Percentiles rank a stretch among this genome's conserved stretches.
Evolutionary conservation across 805 yeast genomes (phyloP).

Genomic region (Phaffomyces opuntiae): DNA sequence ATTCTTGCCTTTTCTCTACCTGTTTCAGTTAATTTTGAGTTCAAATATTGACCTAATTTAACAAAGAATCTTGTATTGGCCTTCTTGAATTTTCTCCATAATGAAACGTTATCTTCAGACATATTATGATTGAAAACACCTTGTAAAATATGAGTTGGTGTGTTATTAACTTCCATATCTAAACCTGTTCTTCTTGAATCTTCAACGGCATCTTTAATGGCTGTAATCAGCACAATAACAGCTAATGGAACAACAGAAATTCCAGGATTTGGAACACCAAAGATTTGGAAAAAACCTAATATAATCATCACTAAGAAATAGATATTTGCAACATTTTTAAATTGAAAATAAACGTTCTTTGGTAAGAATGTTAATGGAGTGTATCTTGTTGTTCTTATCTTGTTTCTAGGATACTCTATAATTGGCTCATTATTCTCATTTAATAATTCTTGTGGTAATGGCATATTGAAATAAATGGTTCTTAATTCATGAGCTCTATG

Average conservation of each 20-base stretch:
- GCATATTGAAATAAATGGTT: constrained; percentile 9
- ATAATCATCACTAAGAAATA: constrained; percentile 77
- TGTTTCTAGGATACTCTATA: constrained; percentile 36
- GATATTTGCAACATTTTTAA: constrained; percentile 82
- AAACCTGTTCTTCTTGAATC: constrained; percentile 68
- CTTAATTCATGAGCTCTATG: constrained; percentile 32
- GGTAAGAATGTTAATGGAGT: constrained; percentile 88
- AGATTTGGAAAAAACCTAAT: constrained; percentile 68
- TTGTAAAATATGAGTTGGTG: constrained; percentile 55
- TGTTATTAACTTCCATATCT: constrained; percentile 73
- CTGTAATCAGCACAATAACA: constrained; percentile 69
- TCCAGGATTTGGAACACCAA: constrained; percentile 78
- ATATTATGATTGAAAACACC: constrained; percentile 55
- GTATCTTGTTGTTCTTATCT: constrained; percentile 91
- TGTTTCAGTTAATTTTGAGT: constrained; percentile 31
- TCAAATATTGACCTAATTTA: constrained; percentile 12
- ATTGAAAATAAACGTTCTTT: constrained; percentile 73
- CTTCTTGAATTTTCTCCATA: constrained; percentile 57
- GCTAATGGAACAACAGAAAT: constrained; percentile 71
- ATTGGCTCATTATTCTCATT: constrained; percentile 7
- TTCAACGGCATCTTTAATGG: constrained; percentile 73
- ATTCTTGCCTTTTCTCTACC: constrained; percentile 30
- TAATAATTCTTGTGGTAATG: constrained; percentile 7
- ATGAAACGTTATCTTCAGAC: constrained; percentile 46
- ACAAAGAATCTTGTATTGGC: constrained; percentile 26